Evolutionary conservation across 2,329 filamentous ascomycete genomes (phyloP).

Genomic region (Diaporthe velutina): DNA sequence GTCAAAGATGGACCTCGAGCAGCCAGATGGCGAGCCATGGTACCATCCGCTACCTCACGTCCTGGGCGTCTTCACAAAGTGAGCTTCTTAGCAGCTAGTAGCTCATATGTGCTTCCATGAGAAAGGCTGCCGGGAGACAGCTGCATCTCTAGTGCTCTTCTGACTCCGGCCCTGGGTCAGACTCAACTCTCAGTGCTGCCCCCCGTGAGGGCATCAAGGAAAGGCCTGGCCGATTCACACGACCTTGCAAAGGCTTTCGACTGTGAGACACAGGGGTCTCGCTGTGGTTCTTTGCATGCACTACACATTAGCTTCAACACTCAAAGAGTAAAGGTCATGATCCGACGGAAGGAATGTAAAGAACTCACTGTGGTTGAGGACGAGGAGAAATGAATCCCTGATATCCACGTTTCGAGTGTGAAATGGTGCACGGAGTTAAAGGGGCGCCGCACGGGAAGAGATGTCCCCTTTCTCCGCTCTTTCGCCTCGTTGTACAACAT

Average conservation of each 20-base stretch:
- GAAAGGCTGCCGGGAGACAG: too few species aligned
- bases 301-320: too few species aligned
- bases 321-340: background rate
- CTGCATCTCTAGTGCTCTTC: background rate
- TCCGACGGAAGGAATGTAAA: background rate
- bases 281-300: background rate
- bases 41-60: constrained; percentile 61
- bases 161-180: background rate
- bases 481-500: background rate
- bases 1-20: constrained; percentile 61
- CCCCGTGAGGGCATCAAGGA: background rate
- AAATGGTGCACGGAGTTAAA: too few species aligned
- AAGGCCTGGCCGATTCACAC: background rate
- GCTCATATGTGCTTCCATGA: background rate
- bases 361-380: background rate
- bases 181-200: background rate
- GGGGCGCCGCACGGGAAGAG: background rate
- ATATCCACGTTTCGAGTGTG: background rate
- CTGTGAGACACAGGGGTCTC: background rate
- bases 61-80: constrained; percentile 67
- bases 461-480: background rate
- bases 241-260: background rate
- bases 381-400: background rate
- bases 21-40: constrained; percentile 56
- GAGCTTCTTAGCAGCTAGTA: constrained; percentile 31